Evolutionary conservation across 2,329 filamentous ascomycete species (phyloP), one percentile per base, ranked within the genome.

Genomic region (Claviceps sp.): DNA sequence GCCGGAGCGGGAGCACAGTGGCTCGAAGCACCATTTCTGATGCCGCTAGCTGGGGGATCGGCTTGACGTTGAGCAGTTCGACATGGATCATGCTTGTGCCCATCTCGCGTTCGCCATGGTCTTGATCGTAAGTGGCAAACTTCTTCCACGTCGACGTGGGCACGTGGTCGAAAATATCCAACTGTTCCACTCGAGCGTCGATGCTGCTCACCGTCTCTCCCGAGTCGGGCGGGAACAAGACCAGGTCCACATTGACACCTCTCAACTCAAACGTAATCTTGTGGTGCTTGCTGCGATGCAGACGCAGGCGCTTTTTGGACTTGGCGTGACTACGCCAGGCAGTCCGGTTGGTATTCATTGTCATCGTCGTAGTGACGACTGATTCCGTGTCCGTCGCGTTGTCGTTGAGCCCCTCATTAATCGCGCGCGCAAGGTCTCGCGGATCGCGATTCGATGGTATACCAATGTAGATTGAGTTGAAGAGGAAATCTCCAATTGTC

Each of bases 391-490:
- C 93, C 40, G 87, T 95, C 4, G 77, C 79, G 52, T 85, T 78
- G 61, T 97, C 91, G 58, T 95, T 87, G 47, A 97, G 78, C 38
- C 91, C 82, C 53, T 85, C 82, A 62, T 96, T 95, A 67, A 98
- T 95, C 41, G 86, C 86, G 46, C 81, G 79, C 4, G 87, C 76
- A 9, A 97, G 76, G 34, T 95, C 88, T 50, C 80, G 80, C 5
- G 89, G 88, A 59, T 97, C 91, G 53, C 85, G 81, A 59, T 90
- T 93, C 11, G 86, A 78, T 0, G 91, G 86, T 18, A 98, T 86
- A 14, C 87, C 89, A 60, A 98, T 96, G 70, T 96, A 98, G 51
- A 98, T 95, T 0, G 93, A 98, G 65, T 98, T 97, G 76, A 98
- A 98, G 16, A 98, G 74, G 59, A 94, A 95, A 64, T 98, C 94